Conservation (phyloP, 2,329 filamentous ascomycete genomes). For the Sclerotiophoma versabilis region DNA sequence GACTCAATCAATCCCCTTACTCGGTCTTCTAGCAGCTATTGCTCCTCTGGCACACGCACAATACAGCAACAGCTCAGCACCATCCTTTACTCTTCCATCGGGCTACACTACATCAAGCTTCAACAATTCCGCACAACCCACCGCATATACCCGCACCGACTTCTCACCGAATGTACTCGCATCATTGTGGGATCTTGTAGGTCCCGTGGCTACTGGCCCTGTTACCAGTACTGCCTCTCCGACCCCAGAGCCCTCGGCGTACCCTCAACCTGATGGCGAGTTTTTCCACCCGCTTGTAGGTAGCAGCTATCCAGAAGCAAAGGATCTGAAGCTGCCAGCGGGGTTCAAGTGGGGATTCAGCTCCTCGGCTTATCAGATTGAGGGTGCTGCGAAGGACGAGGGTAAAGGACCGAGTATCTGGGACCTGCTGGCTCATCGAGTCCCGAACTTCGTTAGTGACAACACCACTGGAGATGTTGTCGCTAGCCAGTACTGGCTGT, state of each 20-base stretch:
- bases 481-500: slow-evolving; percentile 53
- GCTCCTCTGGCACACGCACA: slow-evolving; percentile 12
- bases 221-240: slow-evolving; percentile 53
- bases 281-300: slow-evolving; percentile 54
- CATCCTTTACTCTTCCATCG: slow-evolving; percentile 41
- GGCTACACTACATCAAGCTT: slow-evolving; percentile 49
- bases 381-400: slow-evolving; percentile 53
- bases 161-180: slow-evolving; percentile 58
- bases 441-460: slow-evolving; percentile 51
- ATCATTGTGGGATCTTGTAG: slow-evolving; percentile 56
- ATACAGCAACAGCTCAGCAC: background rate
- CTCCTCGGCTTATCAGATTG: slow-evolving; percentile 52
- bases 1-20: slow-evolving; percentile 25
- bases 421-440: slow-evolving; percentile 53
- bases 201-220: slow-evolving; percentile 52
- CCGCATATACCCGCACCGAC: slow-evolving; percentile 52
- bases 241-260: slow-evolving; percentile 53
- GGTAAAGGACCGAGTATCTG: slow-evolving; percentile 55
- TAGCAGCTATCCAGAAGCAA: slow-evolving; percentile 41
- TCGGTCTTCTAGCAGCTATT: slow-evolving; percentile 28
- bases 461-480: slow-evolving; percentile 53
- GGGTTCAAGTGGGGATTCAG: slow-evolving; percentile 55
- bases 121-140: slow-evolving; percentile 54
- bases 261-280: slow-evolving; percentile 46
- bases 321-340: slow-evolving; percentile 49